These are phyloP conservation scores for Populus simonii DNA, from an alignment of 345 rosid species.

Conservation along the genomic window DNA sequence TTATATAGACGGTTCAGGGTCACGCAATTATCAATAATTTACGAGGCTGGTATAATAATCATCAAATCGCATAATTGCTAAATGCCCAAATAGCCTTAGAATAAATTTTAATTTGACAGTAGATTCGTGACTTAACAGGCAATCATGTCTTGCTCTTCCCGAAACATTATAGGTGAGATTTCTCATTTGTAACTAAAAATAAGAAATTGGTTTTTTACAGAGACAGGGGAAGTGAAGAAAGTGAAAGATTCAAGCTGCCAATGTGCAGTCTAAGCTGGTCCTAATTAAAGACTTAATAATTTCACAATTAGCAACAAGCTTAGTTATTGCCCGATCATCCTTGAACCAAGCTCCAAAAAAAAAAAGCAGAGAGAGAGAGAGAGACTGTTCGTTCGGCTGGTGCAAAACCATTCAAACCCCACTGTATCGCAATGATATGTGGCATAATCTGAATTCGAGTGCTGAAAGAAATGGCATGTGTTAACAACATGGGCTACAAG, in stretches of 20 bases:
- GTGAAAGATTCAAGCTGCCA: background rate
- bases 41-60: no score
- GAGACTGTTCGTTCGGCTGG: background rate
- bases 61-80: background rate
- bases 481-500: background rate
- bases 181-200: background rate
- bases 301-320: background rate
- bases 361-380: no score
- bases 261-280: background rate
- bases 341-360: background rate
- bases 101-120: no score
- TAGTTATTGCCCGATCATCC: background rate
- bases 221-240: background rate
- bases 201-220: no score
- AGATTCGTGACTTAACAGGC: background rate
- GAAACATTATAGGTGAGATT: background rate
- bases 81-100: background rate
- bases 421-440: background rate
- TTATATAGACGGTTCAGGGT: background rate
- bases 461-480: background rate
- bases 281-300: background rate
- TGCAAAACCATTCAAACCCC: background rate
- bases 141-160: background rate
- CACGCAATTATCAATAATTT: background rate
- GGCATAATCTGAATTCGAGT: background rate